phyloP scores from a whole-genome alignment of 1,284 basidiomycete species.

The Sphaerobolus stellatus region DNA sequence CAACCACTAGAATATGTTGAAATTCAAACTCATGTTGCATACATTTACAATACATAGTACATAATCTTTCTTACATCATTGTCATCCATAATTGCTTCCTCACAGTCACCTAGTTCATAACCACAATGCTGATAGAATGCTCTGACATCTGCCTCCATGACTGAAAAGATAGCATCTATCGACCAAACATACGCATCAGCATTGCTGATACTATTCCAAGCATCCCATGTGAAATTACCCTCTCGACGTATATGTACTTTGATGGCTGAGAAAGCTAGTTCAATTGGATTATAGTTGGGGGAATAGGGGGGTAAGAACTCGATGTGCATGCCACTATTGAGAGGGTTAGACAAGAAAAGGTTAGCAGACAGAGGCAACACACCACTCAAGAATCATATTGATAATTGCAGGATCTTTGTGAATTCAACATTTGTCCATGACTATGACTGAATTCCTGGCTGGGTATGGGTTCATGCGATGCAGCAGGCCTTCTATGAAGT shows the following conservation, averaged over 20 bases:
- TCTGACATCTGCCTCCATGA: slow-evolving; percentile 1
- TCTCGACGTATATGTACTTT: slow-evolving; percentile 20
- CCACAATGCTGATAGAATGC: background rate
- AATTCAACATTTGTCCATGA: slow-evolving; percentile 37
- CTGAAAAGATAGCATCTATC: slow-evolving; percentile 1
- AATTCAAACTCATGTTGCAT: too few relatives aligned
- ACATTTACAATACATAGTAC: too few relatives aligned
- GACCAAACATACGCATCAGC: background rate
- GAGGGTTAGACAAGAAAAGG: too few relatives aligned
- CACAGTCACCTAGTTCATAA: too few relatives aligned
- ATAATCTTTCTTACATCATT: too few relatives aligned
- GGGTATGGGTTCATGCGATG: slow-evolving; percentile 31
- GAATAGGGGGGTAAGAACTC: slow-evolving; percentile 21
- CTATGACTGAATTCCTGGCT: slow-evolving; percentile 27
- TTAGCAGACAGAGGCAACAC: background rate
- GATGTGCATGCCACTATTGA: slow-evolving; percentile 15
- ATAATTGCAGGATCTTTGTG: slow-evolving; percentile 26
- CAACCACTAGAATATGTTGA: too few relatives aligned
- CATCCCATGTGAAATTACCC: slow-evolving; percentile 4
- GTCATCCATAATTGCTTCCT: too few relatives aligned
- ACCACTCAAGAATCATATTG: slow-evolving; percentile 21
- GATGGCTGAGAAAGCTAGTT: slow-evolving; percentile 22
- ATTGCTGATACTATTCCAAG: background rate
- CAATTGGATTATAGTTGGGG: slow-evolving; percentile 22
- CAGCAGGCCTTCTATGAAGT: slow-evolving; percentile 31